phyloP scores from a whole-genome alignment of 768 basidiomycete species.

The Phylloporus scabripes region DNA sequence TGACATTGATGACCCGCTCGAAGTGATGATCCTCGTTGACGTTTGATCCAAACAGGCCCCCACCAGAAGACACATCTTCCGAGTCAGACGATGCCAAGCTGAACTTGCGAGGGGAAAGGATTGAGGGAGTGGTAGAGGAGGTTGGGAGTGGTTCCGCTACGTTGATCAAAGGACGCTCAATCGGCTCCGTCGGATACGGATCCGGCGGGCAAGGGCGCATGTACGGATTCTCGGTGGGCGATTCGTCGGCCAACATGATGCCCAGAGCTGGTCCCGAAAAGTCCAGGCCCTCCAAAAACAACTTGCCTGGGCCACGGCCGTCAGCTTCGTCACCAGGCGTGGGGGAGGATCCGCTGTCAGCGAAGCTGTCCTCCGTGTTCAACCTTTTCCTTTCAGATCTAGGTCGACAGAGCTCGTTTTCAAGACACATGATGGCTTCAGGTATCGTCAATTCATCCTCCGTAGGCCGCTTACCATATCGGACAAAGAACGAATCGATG shows the following conservation, averaged over 20 bases:
- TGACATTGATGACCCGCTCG: slow-evolving; percentile 92
- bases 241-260: slow-evolving; percentile 26
- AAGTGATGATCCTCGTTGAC: slow-evolving; percentile 35
- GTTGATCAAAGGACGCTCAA: slow-evolving; percentile 39
- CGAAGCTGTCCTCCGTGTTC: slow-evolving; percentile 39
- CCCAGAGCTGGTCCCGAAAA: slow-evolving; percentile 53
- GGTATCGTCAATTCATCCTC: slow-evolving; percentile 71
- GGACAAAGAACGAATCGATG: slow-evolving; percentile 75
- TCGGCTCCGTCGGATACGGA: slow-evolving; percentile 40
- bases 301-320: slow-evolving; percentile 31
- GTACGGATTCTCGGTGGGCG: slow-evolving; percentile 20
- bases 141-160: slow-evolving; percentile 27
- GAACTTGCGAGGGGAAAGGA: slow-evolving; percentile 25
- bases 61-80: slow-evolving; percentile 32
- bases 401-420: slow-evolving; percentile 74
- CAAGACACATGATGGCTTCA: slow-evolving; percentile 80
- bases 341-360: slow-evolving; percentile 45
- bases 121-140: slow-evolving; percentile 6
- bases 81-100: slow-evolving; percentile 44
- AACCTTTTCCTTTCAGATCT: slow-evolving; percentile 65
- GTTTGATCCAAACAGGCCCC: slow-evolving; percentile 6
- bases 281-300: slow-evolving; percentile 49
- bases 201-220: slow-evolving; percentile 11
- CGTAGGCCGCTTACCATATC: slow-evolving; percentile 56
- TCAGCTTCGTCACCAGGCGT: slow-evolving; percentile 44